A percentile compares a stretch with the other conserved stretches of the same genome.
phyloP scores from a whole-genome alignment of 192 early-diverging fungal species.

The Backusella mclennaniae region DNA sequence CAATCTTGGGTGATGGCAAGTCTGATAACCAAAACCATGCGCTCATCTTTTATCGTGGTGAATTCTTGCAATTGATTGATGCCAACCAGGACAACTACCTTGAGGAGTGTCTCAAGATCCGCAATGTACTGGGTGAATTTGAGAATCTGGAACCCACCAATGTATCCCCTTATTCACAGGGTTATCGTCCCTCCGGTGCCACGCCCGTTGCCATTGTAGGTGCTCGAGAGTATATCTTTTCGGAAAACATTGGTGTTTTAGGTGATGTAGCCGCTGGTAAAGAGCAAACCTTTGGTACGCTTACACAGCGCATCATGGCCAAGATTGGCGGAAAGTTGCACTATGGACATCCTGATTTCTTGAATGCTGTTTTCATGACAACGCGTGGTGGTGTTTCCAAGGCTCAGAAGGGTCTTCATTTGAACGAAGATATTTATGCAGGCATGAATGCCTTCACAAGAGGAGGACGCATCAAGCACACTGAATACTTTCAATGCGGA shows the following conservation, averaged over 20 bases:
- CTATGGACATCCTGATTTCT: slow-evolving; percentile 89
- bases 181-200: slow-evolving; percentile 46
- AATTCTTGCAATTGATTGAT: slow-evolving; percentile 84
- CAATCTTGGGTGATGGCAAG: slow-evolving; percentile 91
- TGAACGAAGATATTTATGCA: slow-evolving; percentile 92
- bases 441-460: slow-evolving; percentile 87
- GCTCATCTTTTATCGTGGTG: slow-evolving; percentile 82
- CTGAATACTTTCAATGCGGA: slow-evolving; percentile 90
- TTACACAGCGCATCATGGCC: slow-evolving; percentile 84
- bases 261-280: slow-evolving; percentile 91
- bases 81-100: slow-evolving; percentile 93
- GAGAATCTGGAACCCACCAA: slow-evolving; percentile 67
- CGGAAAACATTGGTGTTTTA: slow-evolving; percentile 78
- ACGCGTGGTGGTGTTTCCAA: slow-evolving; percentile 87
- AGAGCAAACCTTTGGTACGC: slow-evolving; percentile 83
- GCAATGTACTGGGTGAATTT: slow-evolving; percentile 85
- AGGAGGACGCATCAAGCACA: slow-evolving; percentile 86
- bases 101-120: slow-evolving; percentile 88
- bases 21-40: slow-evolving; percentile 90
- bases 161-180: slow-evolving; percentile 68
- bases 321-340: slow-evolving; percentile 77
- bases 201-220: slow-evolving; percentile 86
- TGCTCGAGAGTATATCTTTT: slow-evolving; percentile 84
- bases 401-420: slow-evolving; percentile 86
- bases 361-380: slow-evolving; percentile 86